A percentile compares a stretch with the other conserved stretches of the same genome.
These are phyloP conservation scores for Cercospora zeae-maydis DNA, from an alignment of 2,329 filamentous ascomycete species.

Conservation along the genomic window DNA sequence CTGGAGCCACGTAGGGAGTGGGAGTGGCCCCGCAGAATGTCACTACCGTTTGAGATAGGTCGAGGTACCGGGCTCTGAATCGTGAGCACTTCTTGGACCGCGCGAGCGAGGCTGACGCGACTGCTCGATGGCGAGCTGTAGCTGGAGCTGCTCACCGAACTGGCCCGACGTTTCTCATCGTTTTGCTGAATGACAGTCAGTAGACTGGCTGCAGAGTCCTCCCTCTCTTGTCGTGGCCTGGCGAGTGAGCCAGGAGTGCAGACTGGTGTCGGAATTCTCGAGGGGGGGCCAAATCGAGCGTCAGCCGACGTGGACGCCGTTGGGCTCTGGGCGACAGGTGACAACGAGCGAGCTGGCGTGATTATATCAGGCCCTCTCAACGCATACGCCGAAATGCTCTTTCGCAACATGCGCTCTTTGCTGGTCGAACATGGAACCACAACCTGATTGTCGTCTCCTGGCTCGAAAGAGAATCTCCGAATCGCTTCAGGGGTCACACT, in stretches of 20 bases:
- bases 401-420: conserved; percentile 24
- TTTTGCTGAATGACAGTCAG: conserved; percentile 31
- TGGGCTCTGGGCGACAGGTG: conserved; percentile 28
- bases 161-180: conserved; percentile 28
- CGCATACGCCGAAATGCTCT: conserved; percentile 27
- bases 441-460: conserved; percentile 39
- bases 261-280: conserved; percentile 46
- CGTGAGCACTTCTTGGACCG: neutral
- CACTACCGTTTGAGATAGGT: conserved; percentile 13
- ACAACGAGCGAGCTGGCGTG: conserved; percentile 12
- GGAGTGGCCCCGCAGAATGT: conserved; percentile 25
- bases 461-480: conserved; percentile 45
- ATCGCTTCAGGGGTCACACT: neutral
- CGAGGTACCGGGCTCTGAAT: conserved; percentile 1
- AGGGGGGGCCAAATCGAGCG: conserved; percentile 24
- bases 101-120: conserved; percentile 14
- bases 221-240: conserved; percentile 39
- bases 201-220: conserved; percentile 40
- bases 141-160: conserved; percentile 28
- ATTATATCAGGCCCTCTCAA: conserved; percentile 14
- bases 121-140: conserved; percentile 24
- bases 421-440: neutral
- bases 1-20: conserved; percentile 18
- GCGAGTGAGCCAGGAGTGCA: conserved; percentile 32
- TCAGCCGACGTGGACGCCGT: conserved; percentile 18